These are phyloP conservation scores for Cladophialophora carrionii DNA, from an alignment of 2,329 filamentous ascomycete species.

Conservation along the genomic window DNA sequence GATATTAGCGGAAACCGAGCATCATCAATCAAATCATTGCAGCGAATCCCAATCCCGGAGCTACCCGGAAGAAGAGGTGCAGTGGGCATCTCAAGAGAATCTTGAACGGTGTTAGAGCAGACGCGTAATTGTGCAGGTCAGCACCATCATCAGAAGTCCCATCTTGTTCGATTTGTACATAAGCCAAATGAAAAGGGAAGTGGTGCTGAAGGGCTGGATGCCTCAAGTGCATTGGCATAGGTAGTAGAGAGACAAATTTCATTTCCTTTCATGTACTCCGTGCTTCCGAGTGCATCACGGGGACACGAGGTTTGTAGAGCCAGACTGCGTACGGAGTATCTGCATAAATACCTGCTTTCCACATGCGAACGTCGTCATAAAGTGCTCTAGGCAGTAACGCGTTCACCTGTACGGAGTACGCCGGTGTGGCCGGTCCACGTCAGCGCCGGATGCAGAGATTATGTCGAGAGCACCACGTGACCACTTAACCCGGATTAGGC, in stretches of 20 bases:
- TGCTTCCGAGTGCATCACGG: neutral
- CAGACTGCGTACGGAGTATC: neutral
- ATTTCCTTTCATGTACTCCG: constrained; percentile 6
- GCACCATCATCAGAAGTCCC: constrained; percentile 15
- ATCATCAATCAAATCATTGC: constrained; percentile 3
- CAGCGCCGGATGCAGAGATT: neutral
- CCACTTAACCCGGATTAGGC: constrained; percentile 3
- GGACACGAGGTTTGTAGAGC: neutral
- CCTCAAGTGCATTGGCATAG: constrained; percentile 27
- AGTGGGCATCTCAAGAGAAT: constrained; percentile 5
- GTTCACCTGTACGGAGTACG: neutral
- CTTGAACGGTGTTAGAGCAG: constrained; percentile 12
- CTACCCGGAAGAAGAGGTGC: constrained; percentile 6
- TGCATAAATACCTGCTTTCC: neutral
- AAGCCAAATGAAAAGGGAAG: constrained; percentile 8
- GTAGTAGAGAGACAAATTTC: constrained; percentile 24
- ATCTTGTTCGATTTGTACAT: constrained; percentile 31
- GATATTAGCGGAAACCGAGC: constrained; percentile 26
- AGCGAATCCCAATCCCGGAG: neutral
- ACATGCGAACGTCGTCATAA: neutral
- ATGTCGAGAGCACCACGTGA: neutral
- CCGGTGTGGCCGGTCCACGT: neutral
- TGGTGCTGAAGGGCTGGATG: constrained; percentile 10
- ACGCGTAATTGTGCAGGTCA: constrained; percentile 27
- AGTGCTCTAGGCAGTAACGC: neutral